phyloP scores from a whole-genome alignment of 148 eudicot genomes.

The Rhododendron simsii region DNA sequence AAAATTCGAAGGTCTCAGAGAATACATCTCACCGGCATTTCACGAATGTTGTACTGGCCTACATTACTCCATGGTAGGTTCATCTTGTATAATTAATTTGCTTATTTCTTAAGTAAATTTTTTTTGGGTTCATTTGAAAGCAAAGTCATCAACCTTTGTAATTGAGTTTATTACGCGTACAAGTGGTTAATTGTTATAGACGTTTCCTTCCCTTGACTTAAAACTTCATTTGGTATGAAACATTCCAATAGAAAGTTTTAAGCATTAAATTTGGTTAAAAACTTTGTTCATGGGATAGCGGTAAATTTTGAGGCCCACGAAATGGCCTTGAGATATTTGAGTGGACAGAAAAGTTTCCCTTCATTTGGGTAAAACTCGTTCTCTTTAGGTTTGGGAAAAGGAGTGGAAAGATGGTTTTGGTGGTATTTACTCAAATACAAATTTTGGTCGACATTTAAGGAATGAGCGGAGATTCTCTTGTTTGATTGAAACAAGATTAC shows the following conservation, averaged over 20 bases:
- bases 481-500: neutral
- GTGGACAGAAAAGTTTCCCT: neutral
- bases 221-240: neutral
- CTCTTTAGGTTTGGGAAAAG: neutral
- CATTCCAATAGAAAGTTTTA: neutral
- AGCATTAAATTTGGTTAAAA: neutral
- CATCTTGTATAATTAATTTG: neutral
- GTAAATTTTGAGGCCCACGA: neutral
- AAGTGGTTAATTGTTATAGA: neutral
- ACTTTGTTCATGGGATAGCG: neutral
- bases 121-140: neutral
- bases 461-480: neutral
- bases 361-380: neutral
- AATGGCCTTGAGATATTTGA: neutral
- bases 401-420: neutral
- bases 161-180: neutral
- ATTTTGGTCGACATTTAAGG: neutral
- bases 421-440: neutral
- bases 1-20: conserved; percentile 56
- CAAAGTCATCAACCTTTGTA: neutral
- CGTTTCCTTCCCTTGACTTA: neutral
- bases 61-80: conserved; percentile 86
- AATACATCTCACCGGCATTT: conserved; percentile 53
- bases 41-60: conserved; percentile 65
- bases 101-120: neutral